These are phyloP conservation scores for Komagataella mondaviorum DNA, from an alignment of 805 yeast genomes.

Conservation along the genomic window DNA sequence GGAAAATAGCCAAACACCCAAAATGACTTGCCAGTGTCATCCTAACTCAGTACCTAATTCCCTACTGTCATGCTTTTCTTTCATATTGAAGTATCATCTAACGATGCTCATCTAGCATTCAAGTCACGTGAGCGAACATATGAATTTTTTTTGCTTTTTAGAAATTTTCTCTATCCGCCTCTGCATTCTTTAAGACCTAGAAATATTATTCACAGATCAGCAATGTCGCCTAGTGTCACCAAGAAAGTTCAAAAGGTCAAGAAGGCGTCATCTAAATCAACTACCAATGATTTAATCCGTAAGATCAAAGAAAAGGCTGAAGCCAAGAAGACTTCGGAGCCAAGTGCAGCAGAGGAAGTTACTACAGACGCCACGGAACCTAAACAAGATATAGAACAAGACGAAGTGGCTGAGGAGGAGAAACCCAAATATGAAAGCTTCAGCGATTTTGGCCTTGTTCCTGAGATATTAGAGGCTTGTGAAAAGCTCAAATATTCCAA, in stretches of 20 bases:
- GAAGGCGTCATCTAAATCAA: neutral
- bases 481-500: slow-evolving; percentile 56
- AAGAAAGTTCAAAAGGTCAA: neutral
- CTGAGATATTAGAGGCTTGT: slow-evolving; percentile 72
- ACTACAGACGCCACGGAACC: slow-evolving; percentile 2
- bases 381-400: slow-evolving; percentile 10
- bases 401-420: slow-evolving; percentile 2
- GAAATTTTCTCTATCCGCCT: neutral
- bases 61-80: neutral
- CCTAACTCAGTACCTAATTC: neutral
- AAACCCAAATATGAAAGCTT: slow-evolving; percentile 20
- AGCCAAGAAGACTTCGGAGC: slow-evolving; percentile 7
- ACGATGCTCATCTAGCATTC: neutral
- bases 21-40: neutral
- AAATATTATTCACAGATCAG: neutral
- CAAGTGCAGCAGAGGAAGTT: slow-evolving; percentile 1
- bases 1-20: neutral
- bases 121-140: neutral
- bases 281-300: neutral
- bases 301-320: slow-evolving; percentile 5
- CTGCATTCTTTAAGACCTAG: neutral
- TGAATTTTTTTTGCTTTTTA: neutral
- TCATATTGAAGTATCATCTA: neutral
- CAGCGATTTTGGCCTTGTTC: slow-evolving; percentile 49
- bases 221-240: neutral